Conservation (phyloP, 108 stramenopile species). For the Asterionellopsis glacialis region DNA sequence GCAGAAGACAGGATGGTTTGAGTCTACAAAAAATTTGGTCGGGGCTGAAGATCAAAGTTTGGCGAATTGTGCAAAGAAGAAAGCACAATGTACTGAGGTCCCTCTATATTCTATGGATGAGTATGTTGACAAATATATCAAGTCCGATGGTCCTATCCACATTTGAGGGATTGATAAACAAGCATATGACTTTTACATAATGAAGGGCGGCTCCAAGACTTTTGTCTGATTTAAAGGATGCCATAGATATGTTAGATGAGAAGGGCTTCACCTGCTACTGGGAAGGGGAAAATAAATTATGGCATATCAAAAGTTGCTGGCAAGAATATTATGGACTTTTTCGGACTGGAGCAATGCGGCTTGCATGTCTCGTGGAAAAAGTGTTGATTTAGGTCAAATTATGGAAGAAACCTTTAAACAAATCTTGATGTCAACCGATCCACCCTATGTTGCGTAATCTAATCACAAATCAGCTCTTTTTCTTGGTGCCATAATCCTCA, state of each 20-base stretch:
- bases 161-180: conserved; percentile 34
- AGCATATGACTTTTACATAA: conserved; percentile 34
- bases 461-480: too few species aligned
- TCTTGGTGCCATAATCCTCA: too few species aligned
- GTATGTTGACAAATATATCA: background rate
- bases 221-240: conserved; percentile 9
- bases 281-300: conserved; percentile 31
- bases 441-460: too few species aligned
- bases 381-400: too few species aligned
- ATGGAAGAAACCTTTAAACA: too few species aligned
- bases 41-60: too few species aligned
- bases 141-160: background rate
- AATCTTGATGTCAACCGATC: too few species aligned
- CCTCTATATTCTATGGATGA: conserved; percentile 25
- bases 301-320: conserved; percentile 48
- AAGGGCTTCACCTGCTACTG: conserved; percentile 47
- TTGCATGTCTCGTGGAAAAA: conserved; percentile 32
- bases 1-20: too few species aligned
- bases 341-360: conserved; percentile 64
- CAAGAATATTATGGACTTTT: conserved; percentile 32
- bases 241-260: conserved; percentile 9
- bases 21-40: too few species aligned
- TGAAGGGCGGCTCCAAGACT: conserved; percentile 16
- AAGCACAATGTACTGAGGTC: background rate
- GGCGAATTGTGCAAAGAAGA: too few species aligned